These are phyloP conservation scores for Letharia columbiana DNA, from an alignment of 495 filamentous ascomycete genomes.

Conservation along the genomic window DNA sequence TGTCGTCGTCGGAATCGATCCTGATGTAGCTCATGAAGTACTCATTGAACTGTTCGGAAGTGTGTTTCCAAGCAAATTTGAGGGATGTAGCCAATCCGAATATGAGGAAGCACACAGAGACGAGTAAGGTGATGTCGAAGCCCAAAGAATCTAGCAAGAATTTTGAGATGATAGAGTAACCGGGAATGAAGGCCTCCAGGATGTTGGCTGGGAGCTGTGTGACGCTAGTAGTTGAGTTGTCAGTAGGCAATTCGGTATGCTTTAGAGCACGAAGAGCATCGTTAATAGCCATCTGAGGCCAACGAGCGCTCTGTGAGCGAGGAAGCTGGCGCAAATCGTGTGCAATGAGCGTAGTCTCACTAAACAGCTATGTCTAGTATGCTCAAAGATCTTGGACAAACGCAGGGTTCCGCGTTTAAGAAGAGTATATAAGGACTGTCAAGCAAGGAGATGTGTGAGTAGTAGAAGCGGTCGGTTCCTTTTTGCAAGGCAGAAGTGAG, in stretches of 20 bases:
- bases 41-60: constrained; percentile 33
- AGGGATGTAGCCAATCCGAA: constrained; percentile 42
- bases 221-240: constrained; percentile 27
- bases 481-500: not conserved
- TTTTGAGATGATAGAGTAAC: constrained; percentile 56
- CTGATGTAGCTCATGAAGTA: constrained; percentile 49
- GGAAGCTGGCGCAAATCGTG: not conserved
- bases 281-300: constrained; percentile 16
- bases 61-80: constrained; percentile 41
- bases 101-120: constrained; percentile 47
- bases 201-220: constrained; percentile 34
- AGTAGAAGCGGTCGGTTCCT: not conserved
- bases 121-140: constrained; percentile 63
- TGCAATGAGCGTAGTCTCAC: not conserved
- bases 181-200: constrained; percentile 67
- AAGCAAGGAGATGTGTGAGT: not conserved
- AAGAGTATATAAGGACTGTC: not conserved
- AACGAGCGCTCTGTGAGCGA: not conserved
- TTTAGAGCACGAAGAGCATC: constrained; percentile 18
- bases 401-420: not conserved
- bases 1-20: constrained; percentile 49
- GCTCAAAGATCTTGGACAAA: not conserved
- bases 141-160: constrained; percentile 51
- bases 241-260: constrained; percentile 7
- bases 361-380: not conserved